phyloP scores from a whole-genome alignment of 495 filamentous ascomycete species.

The Cenococcum geophilum region DNA sequence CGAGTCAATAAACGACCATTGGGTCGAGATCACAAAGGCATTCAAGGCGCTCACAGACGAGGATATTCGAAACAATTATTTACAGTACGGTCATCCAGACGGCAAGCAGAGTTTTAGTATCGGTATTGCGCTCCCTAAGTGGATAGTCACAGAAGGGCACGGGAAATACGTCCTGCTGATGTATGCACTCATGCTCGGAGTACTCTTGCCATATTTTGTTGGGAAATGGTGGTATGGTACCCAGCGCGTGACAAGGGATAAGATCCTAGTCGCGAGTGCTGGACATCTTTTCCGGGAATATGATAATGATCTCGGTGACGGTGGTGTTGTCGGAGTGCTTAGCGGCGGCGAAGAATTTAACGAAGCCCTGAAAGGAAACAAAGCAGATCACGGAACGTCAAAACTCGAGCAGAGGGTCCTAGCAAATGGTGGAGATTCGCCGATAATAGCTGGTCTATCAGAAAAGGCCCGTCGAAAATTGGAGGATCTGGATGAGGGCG shows the following conservation, averaged over 20 bases:
- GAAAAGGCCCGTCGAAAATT: conserved; percentile 66
- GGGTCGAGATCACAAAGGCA: conserved; percentile 91
- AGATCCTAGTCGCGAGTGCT: conserved; percentile 82
- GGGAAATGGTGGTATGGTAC: conserved; percentile 99
- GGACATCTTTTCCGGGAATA: conserved; percentile 91
- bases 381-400: conserved; percentile 64
- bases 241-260: conserved; percentile 83
- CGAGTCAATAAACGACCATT: conserved; percentile 76
- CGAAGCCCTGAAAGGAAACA: conserved; percentile 62
- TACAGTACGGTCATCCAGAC: conserved; percentile 92
- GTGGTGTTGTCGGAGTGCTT: conserved; percentile 70
- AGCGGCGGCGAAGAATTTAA: conserved; percentile 80
- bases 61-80: conserved; percentile 91
- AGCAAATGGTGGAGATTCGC: conserved; percentile 48
- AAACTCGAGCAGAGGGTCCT: conserved; percentile 76
- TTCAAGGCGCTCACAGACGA: conserved; percentile 97
- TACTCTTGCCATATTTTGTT: conserved; percentile 86
- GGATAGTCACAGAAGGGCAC: conserved; percentile 86
- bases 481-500: conserved; percentile 60
- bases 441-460: conserved; percentile 51
- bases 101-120: conserved; percentile 98
- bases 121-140: conserved; percentile 89
- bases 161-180: conserved; percentile 91
- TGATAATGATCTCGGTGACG: conserved; percentile 70
- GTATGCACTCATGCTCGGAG: conserved; percentile 79